Percentiles rank a stretch among this genome's conserved stretches.
Conservation (phyloP, 208 protist genomes). For the Wallacemonas rigidus region DNA sequence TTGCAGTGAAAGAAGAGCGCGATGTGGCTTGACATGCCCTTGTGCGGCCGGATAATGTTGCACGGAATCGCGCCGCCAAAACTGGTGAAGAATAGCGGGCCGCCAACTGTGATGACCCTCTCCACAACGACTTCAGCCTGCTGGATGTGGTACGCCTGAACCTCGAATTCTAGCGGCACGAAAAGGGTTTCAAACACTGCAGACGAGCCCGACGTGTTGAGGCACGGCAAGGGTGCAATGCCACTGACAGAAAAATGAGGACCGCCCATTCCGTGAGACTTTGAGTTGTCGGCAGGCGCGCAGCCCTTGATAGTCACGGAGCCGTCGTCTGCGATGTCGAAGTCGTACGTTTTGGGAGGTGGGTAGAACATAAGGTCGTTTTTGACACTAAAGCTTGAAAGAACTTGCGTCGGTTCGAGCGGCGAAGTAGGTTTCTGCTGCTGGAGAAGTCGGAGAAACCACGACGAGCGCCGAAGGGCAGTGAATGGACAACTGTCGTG, state of each 20-base stretch:
- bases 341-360: constrained; percentile 42
- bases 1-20: constrained; percentile 53
- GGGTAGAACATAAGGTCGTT: constrained; percentile 62
- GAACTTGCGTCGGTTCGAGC: constrained; percentile 23
- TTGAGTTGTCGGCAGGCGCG: constrained; percentile 10
- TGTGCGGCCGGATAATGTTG: constrained; percentile 42
- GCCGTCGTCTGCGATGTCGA: constrained; percentile 26
- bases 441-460: constrained; percentile 23
- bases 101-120: constrained; percentile 24
- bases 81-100: constrained; percentile 16
- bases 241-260: constrained; percentile 4
- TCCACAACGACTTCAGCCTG: constrained; percentile 38
- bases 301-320: constrained; percentile 23
- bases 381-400: constrained; percentile 48
- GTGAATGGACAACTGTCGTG: constrained; percentile 46
- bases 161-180: constrained; percentile 36
- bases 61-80: constrained; percentile 43
- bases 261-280: neutral
- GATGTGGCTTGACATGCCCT: constrained; percentile 53
- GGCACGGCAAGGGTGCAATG: constrained; percentile 7
- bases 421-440: constrained; percentile 26
- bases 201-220: neutral
- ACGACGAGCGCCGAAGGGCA: constrained; percentile 31
- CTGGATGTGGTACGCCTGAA: constrained; percentile 41
- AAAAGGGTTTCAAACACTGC: constrained; percentile 41